Percentiles rank a stretch among this genome's conserved stretches.
Conservation (phyloP, 805 yeast genomes). For the Candida takata region DNA sequence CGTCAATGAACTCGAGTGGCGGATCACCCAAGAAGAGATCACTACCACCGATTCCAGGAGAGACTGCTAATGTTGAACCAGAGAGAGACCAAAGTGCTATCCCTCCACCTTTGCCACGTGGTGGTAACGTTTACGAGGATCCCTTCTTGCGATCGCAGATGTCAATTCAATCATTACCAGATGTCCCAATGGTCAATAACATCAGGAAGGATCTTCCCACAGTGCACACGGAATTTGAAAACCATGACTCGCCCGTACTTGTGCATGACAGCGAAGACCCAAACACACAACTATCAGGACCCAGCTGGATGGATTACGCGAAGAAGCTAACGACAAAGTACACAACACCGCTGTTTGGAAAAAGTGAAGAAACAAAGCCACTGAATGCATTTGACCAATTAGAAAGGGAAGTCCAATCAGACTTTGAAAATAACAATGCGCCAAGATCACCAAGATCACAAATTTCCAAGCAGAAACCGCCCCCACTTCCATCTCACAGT, state of each 20-base stretch:
- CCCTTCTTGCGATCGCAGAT: constrained; percentile 6
- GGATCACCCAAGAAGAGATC: constrained; percentile 14
- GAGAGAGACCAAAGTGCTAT: constrained; percentile 5
- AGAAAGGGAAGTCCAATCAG: constrained; percentile 28
- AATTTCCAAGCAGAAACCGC: constrained; percentile 11
- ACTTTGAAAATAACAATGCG: constrained; percentile 19
- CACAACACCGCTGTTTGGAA: constrained; percentile 9
- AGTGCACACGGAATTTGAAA: neutral
- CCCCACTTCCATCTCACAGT: constrained; percentile 24
- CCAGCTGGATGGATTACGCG: constrained; percentile 7
- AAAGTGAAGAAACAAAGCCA: neutral
- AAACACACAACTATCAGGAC: no score
- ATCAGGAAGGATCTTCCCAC: constrained; percentile 6
- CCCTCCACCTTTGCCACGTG: constrained; percentile 21
- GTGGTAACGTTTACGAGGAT: neutral
- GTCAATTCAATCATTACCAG: constrained; percentile 20
- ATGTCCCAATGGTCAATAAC: constrained; percentile 15
- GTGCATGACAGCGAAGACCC: no score
- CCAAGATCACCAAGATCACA: constrained; percentile 2
- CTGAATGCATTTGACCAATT: constrained; percentile 26
- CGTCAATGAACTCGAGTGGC: neutral
- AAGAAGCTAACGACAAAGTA: constrained; percentile 14
- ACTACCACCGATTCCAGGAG: constrained; percentile 25
- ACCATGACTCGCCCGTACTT: neutral
- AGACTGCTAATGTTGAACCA: constrained; percentile 3